These are phyloP conservation scores for Penicillium sumatraense DNA, from an alignment of 2,329 filamentous ascomycete species.

Conservation along the genomic window DNA sequence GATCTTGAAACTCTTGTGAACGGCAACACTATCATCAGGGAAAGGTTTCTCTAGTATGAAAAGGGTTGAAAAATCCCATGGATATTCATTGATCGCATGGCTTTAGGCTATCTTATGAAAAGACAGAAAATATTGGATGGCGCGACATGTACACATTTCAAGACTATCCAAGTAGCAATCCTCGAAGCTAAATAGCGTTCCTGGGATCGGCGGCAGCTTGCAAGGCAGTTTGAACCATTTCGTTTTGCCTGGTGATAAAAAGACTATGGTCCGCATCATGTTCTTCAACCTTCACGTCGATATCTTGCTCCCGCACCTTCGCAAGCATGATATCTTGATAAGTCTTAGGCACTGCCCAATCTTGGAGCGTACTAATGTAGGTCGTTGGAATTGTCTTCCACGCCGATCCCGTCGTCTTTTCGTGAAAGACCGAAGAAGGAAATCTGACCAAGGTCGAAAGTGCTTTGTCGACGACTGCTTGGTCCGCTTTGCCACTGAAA, in stretches of 20 bases:
- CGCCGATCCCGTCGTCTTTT: constrained; percentile 1
- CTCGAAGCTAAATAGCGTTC: constrained; percentile 1
- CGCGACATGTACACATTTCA: too few relatives aligned
- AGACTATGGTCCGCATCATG: constrained; percentile 23
- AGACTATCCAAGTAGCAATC: background rate
- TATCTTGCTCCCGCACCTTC: constrained; percentile 6
- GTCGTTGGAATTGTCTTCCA: constrained; percentile 19
- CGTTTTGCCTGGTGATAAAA: constrained; percentile 16
- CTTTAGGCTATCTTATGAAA: background rate
- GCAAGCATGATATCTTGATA: constrained; percentile 24
- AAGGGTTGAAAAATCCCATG: constrained; percentile 9
- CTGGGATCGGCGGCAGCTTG: constrained; percentile 15
- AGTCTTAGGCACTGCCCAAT: constrained; percentile 8
- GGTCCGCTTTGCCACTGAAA: constrained; percentile 9
- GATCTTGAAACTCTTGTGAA: background rate
- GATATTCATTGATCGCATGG: constrained; percentile 7
- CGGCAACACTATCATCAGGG: background rate
- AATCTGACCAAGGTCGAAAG: constrained; percentile 6
- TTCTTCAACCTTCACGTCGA: constrained; percentile 11
- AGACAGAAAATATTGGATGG: background rate
- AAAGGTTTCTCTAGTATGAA: constrained; percentile 5
- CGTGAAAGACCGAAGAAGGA: background rate
- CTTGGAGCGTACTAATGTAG: constrained; percentile 19
- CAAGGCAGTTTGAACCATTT: constrained; percentile 18
- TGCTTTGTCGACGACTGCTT: constrained; percentile 4